Conservation (phyloP, 768 basidiomycete species). For the Sporobolomyces roseus region DNA sequence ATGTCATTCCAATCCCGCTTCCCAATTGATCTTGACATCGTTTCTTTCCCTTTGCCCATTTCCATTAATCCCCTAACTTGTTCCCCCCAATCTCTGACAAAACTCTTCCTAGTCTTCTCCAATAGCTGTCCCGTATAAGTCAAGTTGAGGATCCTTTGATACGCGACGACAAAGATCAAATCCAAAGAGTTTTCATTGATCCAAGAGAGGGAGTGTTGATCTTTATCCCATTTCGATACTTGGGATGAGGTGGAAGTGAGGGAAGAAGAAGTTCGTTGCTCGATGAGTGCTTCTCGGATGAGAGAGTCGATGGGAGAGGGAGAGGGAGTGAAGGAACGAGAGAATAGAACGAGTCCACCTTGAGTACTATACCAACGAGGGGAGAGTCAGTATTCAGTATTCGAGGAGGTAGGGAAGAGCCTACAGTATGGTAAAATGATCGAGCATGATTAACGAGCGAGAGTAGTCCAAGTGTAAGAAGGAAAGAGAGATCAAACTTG, state of each 20-base stretch:
- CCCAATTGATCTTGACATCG: too few relatives aligned
- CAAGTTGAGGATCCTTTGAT: constrained; percentile 90
- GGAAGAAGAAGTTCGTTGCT: constrained; percentile 59
- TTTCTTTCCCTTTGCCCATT: too few relatives aligned
- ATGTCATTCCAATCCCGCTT: not conserved
- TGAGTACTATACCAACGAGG: constrained; percentile 21
- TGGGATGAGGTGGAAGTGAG: constrained; percentile 23
- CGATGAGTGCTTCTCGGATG: constrained; percentile 84
- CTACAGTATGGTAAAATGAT: constrained; percentile 83
- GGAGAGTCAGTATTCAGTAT: not conserved
- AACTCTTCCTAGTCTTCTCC: constrained; percentile 70
- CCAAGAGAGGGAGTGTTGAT: constrained; percentile 54
- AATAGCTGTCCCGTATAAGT: constrained; percentile 90
- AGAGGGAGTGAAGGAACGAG: constrained; percentile 86
- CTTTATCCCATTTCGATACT: constrained; percentile 56
- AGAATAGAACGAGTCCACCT: constrained; percentile 94
- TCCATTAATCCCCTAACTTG: constrained; percentile 46
- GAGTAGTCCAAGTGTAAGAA: not conserved
- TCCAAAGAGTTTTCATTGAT: constrained; percentile 93
- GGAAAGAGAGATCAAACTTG: not conserved
- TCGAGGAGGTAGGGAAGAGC: constrained; percentile 59
- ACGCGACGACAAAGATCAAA: constrained; percentile 93
- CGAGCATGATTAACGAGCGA: constrained; percentile 48
- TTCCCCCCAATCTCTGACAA: constrained; percentile 79
- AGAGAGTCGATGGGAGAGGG: constrained; percentile 78